Evolutionary conservation across 306 rosid genomes (phyloP).

Genomic region (Cicer arietinum): DNA sequence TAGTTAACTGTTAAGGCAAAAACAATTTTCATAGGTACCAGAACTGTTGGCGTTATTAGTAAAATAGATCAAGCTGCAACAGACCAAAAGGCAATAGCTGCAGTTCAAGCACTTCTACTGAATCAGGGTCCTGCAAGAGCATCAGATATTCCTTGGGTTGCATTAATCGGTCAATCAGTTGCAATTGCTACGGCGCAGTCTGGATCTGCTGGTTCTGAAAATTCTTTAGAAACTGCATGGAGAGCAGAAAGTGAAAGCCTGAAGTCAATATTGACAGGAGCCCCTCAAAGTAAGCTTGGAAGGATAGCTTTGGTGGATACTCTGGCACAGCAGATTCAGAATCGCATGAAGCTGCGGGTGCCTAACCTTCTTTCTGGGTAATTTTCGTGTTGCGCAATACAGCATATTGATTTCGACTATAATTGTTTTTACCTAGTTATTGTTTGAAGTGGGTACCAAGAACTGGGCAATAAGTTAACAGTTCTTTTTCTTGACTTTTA

Average conservation of each 20-base stretch:
- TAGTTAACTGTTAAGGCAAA: constrained; percentile 36
- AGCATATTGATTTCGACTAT: constrained; percentile 2
- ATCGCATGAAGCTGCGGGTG: constrained; percentile 86
- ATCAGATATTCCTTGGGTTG: constrained; percentile 93
- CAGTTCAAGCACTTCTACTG: constrained; percentile 88
- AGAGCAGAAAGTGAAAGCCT: constrained; percentile 97
- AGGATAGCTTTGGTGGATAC: constrained; percentile 94
- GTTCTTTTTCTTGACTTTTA: constrained; percentile 14
- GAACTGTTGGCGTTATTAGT: constrained; percentile 89
- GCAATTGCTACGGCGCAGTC: constrained; percentile 92
- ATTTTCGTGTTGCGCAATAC: constrained; percentile 37
- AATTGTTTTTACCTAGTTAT: constrained; percentile 30
- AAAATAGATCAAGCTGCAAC: constrained; percentile 95
- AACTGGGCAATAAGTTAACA: constrained; percentile 18
- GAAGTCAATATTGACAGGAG: constrained; percentile 88
- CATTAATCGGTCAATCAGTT: constrained; percentile 94
- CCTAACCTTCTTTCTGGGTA: constrained; percentile 97
- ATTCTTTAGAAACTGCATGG: constrained; percentile 98
- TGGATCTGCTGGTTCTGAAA: constrained; percentile 89
- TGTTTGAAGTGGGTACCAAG: constrained; percentile 27
- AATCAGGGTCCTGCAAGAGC: constrained; percentile 93
- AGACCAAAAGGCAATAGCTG: constrained; percentile 90
- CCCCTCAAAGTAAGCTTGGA: constrained; percentile 94
- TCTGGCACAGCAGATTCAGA: constrained; percentile 88
- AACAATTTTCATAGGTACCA: constrained; percentile 66